A percentile compares a stretch with the other conserved stretches of the same genome.
Conservation (phyloP, 768 basidiomycete species). For the Rubroboletus satanas region DNA sequence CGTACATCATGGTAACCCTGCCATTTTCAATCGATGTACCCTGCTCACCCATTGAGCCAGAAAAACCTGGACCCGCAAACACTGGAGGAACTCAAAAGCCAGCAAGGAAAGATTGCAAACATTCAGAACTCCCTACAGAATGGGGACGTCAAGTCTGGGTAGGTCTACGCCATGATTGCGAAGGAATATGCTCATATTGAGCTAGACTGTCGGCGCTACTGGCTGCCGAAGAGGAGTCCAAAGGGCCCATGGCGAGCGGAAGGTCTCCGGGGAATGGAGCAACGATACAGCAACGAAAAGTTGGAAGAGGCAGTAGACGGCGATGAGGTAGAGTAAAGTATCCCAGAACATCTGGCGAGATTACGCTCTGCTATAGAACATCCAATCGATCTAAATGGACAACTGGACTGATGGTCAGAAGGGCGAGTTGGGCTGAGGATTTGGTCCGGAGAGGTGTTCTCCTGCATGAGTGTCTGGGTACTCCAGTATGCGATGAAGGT, state of each 20-base stretch:
- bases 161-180: slow-evolving; percentile 17
- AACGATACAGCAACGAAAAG: slow-evolving; percentile 31
- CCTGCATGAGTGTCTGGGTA: slow-evolving; percentile 36
- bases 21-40: neutral
- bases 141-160: slow-evolving; percentile 61
- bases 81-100: slow-evolving; percentile 59
- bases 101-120: slow-evolving; percentile 53
- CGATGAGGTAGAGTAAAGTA: slow-evolving; percentile 18
- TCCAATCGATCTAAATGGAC: neutral
- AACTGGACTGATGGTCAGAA: neutral
- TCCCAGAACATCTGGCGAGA: neutral
- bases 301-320: slow-evolving; percentile 35
- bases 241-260: slow-evolving; percentile 21
- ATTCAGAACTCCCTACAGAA: slow-evolving; percentile 54
- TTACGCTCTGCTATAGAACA: slow-evolving; percentile 8
- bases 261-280: slow-evolving; percentile 18
- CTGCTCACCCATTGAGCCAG: slow-evolving; percentile 34
- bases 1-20: slow-evolving; percentile 64
- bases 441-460: slow-evolving; percentile 4
- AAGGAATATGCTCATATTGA: slow-evolving; percentile 2
- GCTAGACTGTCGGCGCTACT: slow-evolving; percentile 44
- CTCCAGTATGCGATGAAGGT: slow-evolving; percentile 54
- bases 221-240: slow-evolving; percentile 38
- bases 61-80: slow-evolving; percentile 74
- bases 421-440: slow-evolving; percentile 11